Evolutionary conservation across 2,329 filamentous ascomycete genomes (phyloP).

Genomic region (Calonectria crousiana): DNA sequence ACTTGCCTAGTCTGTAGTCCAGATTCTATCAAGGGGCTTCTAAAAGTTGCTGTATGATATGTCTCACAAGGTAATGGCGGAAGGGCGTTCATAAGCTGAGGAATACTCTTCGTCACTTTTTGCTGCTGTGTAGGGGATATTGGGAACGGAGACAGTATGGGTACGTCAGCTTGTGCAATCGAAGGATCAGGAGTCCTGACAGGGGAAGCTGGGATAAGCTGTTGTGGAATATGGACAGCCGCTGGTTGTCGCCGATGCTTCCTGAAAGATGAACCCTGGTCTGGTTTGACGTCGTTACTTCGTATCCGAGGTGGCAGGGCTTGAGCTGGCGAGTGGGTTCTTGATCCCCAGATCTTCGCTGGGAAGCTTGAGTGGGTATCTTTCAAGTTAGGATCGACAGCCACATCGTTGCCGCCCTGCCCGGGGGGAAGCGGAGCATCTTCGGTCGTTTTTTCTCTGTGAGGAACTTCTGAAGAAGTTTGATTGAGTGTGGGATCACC

Average conservation of each 20-base stretch:
- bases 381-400: neutral
- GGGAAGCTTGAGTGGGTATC: neutral
- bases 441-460: constrained; percentile 15
- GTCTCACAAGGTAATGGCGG: constrained; percentile 57
- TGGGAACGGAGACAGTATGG: constrained; percentile 61
- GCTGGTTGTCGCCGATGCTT: constrained; percentile 45
- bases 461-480: neutral
- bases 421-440: neutral
- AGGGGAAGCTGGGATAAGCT: neutral
- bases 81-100: constrained; percentile 65
- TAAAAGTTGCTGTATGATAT: constrained; percentile 6
- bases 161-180: constrained; percentile 33
- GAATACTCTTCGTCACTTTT: constrained; percentile 62
- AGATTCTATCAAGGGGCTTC: constrained; percentile 7
- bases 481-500: neutral
- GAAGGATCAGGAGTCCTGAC: neutral
- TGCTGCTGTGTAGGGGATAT: constrained; percentile 60
- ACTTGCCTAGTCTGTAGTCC: constrained; percentile 26
- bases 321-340: neutral
- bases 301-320: constrained; percentile 2
- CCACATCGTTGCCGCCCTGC: neutral
- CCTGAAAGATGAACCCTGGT: constrained; percentile 7
- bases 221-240: constrained; percentile 36
- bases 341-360: neutral
- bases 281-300: neutral